Percentiles rank a stretch among this genome's conserved stretches.
These are phyloP conservation scores for Pleurotus sapidus DNA, from an alignment of 768 basidiomycete genomes.

Conservation along the genomic window DNA sequence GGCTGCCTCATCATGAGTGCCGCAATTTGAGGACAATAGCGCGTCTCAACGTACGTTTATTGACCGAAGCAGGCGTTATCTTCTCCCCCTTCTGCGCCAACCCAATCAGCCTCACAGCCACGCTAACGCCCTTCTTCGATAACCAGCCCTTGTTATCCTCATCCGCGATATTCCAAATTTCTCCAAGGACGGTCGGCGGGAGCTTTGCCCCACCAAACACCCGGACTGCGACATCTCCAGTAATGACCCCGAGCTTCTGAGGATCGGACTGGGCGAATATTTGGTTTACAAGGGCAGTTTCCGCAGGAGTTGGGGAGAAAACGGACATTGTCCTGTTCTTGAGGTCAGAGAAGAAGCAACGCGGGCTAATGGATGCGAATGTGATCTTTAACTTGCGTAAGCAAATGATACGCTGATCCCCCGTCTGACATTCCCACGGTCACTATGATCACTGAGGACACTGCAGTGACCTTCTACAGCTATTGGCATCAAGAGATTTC, in stretches of 20 bases:
- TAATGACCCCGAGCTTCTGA: slow-evolving; percentile 79
- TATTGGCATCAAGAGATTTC: no score
- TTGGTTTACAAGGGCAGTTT: slow-evolving; percentile 62
- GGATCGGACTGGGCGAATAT: slow-evolving; percentile 75
- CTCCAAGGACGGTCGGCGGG: slow-evolving; percentile 73
- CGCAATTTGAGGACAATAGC: slow-evolving; percentile 8
- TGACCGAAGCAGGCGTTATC: slow-evolving; percentile 56
- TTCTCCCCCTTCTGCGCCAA: slow-evolving; percentile 88
- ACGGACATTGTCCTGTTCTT: slow-evolving; percentile 36
- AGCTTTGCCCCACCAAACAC: slow-evolving; percentile 85
- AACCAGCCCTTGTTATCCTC: slow-evolving; percentile 93
- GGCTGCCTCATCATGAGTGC: slow-evolving; percentile 40
- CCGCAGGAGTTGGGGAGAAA: slow-evolving; percentile 45
- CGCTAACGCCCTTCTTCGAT: slow-evolving; percentile 81
- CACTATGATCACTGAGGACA: background rate
- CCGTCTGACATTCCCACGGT: background rate
- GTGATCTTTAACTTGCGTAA: background rate
- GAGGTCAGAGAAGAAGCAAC: slow-evolving; percentile 7
- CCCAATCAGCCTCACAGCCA: slow-evolving; percentile 88
- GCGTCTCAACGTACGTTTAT: slow-evolving; percentile 57
- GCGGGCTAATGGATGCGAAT: slow-evolving; percentile 3
- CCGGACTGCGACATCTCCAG: slow-evolving; percentile 88
- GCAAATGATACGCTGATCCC: background rate
- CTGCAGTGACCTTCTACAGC: no score
- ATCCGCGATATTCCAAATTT: slow-evolving; percentile 93